A percentile compares a stretch with the other conserved stretches of the same genome.
Conservation (phyloP, 768 basidiomycete species). For the Auriscalpium orientale region DNA sequence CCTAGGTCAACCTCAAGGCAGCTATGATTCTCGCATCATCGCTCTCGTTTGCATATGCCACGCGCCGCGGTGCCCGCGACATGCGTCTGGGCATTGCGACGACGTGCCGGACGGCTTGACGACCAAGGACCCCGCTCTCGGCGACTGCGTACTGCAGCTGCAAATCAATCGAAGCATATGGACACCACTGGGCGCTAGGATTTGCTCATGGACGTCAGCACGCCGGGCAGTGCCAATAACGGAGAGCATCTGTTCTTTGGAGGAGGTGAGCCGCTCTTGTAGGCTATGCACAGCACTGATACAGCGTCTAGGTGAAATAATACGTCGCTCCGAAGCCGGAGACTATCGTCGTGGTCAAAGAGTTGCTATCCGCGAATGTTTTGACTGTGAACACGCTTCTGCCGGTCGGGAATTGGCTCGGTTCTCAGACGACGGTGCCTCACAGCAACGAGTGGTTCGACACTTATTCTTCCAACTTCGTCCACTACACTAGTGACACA, state of each 20-base stretch:
- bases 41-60: not conserved
- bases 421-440: constrained; percentile 4
- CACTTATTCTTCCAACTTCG: constrained; percentile 8
- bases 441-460: constrained; percentile 10
- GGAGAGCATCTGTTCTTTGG: not conserved
- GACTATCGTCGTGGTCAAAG: constrained; percentile 6
- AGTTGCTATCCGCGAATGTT: constrained; percentile 8
- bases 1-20: too few species aligned
- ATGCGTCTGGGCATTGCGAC: not conserved
- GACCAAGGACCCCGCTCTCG: not conserved
- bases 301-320: constrained; percentile 5
- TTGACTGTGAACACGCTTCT: constrained; percentile 5
- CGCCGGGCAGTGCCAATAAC: not conserved
- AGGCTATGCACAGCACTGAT: not conserved
- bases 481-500: constrained; percentile 6
- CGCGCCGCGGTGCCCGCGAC: not conserved
- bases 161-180: not conserved
- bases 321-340: constrained; percentile 9
- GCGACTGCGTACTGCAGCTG: not conserved
- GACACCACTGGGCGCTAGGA: constrained; percentile 3
- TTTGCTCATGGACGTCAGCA: constrained; percentile 10
- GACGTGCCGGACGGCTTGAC: not conserved
- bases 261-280: constrained; percentile 18
- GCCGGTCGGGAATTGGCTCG: constrained; percentile 13
- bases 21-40: not conserved